Evolutionary conservation across 805 yeast species (phyloP).

Genomic region (Candida nitratophila): DNA sequence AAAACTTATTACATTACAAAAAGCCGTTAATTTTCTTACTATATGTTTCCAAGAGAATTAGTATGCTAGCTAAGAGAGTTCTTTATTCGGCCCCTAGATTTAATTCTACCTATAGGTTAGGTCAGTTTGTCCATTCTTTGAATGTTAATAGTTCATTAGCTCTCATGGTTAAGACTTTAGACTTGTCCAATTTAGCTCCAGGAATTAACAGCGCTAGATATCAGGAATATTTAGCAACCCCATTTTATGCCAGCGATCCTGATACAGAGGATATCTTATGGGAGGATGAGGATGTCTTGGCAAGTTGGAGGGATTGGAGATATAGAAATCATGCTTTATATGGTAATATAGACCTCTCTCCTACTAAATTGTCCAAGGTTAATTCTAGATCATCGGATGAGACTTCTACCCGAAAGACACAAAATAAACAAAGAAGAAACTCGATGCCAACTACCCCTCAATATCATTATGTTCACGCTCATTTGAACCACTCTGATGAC

Average conservation of each 20-base stretch:
- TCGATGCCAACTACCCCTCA: too few relatives aligned
- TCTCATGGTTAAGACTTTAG: slow-evolving; percentile 44
- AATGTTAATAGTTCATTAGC: slow-evolving; percentile 52
- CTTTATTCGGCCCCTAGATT: slow-evolving; percentile 51
- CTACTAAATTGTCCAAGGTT: background rate
- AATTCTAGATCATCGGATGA: background rate
- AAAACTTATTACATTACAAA: slow-evolving; percentile 28
- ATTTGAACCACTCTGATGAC: too few relatives aligned
- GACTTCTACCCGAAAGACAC: too few relatives aligned
- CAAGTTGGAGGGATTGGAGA: slow-evolving; percentile 94
- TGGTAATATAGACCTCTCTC: slow-evolving; percentile 8
- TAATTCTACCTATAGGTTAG: slow-evolving; percentile 69
- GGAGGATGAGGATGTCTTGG: slow-evolving; percentile 34
- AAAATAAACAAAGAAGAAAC: too few relatives aligned
- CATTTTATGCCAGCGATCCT: slow-evolving; percentile 7
- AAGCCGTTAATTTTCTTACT: slow-evolving; percentile 36
- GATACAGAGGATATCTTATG: background rate
- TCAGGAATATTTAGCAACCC: slow-evolving; percentile 4
- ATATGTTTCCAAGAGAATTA: slow-evolving; percentile 44
- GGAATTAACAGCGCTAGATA: slow-evolving; percentile 23
- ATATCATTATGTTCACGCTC: too few relatives aligned
- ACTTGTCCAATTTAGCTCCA: slow-evolving; percentile 44
- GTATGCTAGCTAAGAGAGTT: slow-evolving; percentile 42
- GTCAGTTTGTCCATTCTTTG: slow-evolving; percentile 70
- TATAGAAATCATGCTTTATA: slow-evolving; percentile 66